phyloP scores from a whole-genome alignment of 768 basidiomycete species.

The Auriscalpium microsporum region DNA sequence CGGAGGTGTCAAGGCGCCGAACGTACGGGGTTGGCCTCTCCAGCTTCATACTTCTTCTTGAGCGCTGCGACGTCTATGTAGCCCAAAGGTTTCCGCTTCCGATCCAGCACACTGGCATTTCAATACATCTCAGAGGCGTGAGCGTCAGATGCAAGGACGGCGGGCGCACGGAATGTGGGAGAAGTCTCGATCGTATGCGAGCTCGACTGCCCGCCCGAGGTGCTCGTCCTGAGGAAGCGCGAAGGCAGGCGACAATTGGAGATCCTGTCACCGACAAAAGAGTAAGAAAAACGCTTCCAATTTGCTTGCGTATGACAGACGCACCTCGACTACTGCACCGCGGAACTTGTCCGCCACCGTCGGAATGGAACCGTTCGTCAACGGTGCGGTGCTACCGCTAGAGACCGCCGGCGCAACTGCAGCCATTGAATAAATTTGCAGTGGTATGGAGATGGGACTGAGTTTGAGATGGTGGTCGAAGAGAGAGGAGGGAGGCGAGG shows the following conservation, averaged over 20 bases:
- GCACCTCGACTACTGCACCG: slow-evolving; percentile 86
- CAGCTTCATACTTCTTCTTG: slow-evolving; percentile 73
- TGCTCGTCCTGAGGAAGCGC: slow-evolving; percentile 63
- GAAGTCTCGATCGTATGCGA: slow-evolving; percentile 91
- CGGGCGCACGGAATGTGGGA: slow-evolving; percentile 77
- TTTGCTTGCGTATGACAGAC: slow-evolving; percentile 5
- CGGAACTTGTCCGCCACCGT: slow-evolving; percentile 53
- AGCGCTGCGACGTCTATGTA: slow-evolving; percentile 73
- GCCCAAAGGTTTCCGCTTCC: slow-evolving; percentile 65
- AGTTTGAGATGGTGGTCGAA: neutral
- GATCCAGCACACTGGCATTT: slow-evolving; percentile 59
- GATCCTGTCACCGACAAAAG: slow-evolving; percentile 36
- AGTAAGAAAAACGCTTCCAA: no score
- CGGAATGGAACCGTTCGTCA: neutral
- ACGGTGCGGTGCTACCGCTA: no score
- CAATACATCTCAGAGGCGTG: neutral
- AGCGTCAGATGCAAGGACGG: neutral
- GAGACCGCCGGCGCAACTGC: no score
- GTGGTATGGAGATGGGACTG: no score
- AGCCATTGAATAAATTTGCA: no score
- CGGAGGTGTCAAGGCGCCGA: neutral
- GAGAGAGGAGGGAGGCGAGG: no score
- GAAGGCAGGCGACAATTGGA: slow-evolving; percentile 84
- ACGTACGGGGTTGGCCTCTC: slow-evolving; percentile 61
- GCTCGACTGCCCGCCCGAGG: slow-evolving; percentile 69